Evolutionary conservation across 2,329 filamentous ascomycete genomes (phyloP).

Genomic region (Colletotrichum musae): DNA sequence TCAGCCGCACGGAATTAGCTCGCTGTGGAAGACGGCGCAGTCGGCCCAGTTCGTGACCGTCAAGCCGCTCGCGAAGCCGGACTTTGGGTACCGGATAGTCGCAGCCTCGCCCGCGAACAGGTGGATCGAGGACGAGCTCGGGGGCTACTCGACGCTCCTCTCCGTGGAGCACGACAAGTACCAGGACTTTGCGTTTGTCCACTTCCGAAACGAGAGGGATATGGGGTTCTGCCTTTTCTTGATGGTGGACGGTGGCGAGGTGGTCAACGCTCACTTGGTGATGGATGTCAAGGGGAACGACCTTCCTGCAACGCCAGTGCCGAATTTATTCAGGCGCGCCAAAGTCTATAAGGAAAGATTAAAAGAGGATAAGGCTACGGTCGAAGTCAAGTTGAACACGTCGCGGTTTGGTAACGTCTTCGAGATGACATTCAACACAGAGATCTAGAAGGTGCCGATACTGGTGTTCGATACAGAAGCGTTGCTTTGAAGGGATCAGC

Average conservation of each 20-base stretch:
- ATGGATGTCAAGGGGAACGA: neutral
- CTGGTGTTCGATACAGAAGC: too few species aligned
- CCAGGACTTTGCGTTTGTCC: neutral
- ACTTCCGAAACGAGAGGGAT: neutral
- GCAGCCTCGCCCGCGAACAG: neutral
- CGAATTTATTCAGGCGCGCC: neutral
- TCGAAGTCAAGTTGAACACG: neutral
- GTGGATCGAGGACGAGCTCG: neutral
- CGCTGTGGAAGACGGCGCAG: neutral
- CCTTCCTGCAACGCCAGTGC: neutral
- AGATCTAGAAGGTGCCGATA: too few species aligned
- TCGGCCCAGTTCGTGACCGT: neutral
- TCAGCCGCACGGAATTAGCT: neutral
- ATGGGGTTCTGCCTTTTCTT: neutral
- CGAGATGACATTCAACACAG: neutral
- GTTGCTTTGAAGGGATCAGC: too few species aligned
- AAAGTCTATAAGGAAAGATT: neutral
- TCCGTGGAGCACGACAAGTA: neutral
- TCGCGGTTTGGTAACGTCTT: slow-evolving; percentile 1
- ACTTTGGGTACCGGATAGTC: neutral
- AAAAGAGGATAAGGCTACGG: neutral
- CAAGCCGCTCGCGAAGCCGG: neutral
- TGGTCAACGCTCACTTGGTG: neutral
- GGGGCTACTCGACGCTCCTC: neutral
- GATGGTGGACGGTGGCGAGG: neutral